phyloP scores from a whole-genome alignment of 495 filamentous ascomycete species.

The Hypoxylon subgilvum region DNA sequence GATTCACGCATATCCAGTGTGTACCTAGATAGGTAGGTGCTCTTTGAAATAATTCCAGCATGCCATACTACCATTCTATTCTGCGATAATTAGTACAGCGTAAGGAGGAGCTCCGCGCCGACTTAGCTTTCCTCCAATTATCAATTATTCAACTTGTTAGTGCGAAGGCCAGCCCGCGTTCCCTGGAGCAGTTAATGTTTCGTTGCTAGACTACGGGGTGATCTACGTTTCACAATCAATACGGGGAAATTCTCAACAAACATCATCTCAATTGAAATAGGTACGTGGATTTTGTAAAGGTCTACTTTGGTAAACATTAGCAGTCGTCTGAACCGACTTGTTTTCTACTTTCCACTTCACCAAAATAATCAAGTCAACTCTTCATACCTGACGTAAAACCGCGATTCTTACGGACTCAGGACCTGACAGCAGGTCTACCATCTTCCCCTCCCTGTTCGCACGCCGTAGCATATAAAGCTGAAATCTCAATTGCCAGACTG shows the following conservation, averaged over 20 bases:
- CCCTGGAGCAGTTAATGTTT: constrained; percentile 17
- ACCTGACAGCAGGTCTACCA: neutral
- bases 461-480: too few relatives aligned
- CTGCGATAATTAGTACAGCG: too few relatives aligned
- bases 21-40: neutral
- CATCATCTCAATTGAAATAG: constrained; percentile 8
- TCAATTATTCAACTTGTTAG: neutral
- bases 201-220: constrained; percentile 16
- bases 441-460: neutral
- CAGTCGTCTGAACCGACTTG: neutral
- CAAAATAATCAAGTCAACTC: constrained; percentile 1
- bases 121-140: too few relatives aligned
- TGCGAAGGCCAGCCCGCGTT: neutral
- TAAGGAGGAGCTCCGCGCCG: too few relatives aligned
- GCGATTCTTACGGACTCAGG: neutral
- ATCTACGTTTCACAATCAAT: constrained; percentile 15
- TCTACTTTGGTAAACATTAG: neutral
- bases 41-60: too few relatives aligned
- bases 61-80: too few relatives aligned
- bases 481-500: too few relatives aligned
- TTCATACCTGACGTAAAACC: neutral
- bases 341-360: neutral
- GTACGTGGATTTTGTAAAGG: neutral
- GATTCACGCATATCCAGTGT: neutral
- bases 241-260: constrained; percentile 1